Evolutionary conservation across 192 early-diverging fungal species (phyloP).

Genomic region (Backusella mclennaniae): DNA sequence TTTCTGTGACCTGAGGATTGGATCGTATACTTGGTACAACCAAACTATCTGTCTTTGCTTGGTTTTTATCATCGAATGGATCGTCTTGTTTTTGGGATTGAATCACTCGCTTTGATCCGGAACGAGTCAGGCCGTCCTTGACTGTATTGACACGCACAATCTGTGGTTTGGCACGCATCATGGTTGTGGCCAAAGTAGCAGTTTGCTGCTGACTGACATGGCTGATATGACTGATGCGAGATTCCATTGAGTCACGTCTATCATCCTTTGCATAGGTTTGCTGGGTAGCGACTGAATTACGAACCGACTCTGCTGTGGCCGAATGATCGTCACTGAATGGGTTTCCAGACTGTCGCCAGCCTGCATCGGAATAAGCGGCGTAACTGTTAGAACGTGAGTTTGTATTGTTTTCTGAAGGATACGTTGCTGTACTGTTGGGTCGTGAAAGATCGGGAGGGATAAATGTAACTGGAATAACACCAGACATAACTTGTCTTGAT

Average conservation of each 20-base stretch:
- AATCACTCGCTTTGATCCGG: constrained; percentile 24
- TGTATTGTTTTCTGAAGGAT: not conserved
- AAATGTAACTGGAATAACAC: constrained; percentile 37
- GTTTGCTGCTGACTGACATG: not conserved
- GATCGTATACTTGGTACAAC: not conserved
- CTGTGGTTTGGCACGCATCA: constrained; percentile 35
- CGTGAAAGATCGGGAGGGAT: constrained; percentile 27
- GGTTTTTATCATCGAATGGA: constrained; percentile 13
- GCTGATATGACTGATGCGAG: constrained; percentile 5
- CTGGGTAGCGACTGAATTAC: not conserved
- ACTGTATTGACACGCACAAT: constrained; percentile 39
- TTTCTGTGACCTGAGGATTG: constrained; percentile 20
- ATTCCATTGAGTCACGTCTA: constrained; percentile 9
- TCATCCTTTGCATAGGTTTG: not conserved
- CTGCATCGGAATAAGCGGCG: not conserved
- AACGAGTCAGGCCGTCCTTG: constrained; percentile 13
- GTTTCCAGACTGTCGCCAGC: not conserved
- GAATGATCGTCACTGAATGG: constrained; percentile 4
- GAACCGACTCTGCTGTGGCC: not conserved
- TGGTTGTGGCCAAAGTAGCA: constrained; percentile 20
- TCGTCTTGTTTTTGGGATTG: constrained; percentile 4
- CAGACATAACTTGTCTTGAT: constrained; percentile 21
- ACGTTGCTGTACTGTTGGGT: not conserved
- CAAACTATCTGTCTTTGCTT: not conserved
- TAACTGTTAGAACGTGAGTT: constrained; percentile 9